These are phyloP conservation scores for Murraya koenigii DNA, from an alignment of 345 rosid species.

Conservation along the genomic window DNA sequence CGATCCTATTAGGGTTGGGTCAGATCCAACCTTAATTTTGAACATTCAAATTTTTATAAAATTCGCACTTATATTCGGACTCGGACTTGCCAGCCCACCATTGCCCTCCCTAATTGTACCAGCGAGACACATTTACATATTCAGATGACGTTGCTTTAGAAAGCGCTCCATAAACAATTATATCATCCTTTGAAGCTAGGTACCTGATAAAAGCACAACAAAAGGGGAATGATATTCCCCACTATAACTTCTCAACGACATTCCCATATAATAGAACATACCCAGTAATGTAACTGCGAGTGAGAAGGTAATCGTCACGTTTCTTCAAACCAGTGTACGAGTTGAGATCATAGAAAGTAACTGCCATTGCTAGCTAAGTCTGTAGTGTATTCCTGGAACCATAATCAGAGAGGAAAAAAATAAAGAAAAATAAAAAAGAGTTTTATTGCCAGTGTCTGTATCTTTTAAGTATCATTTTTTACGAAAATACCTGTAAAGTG, in stretches of 20 bases:
- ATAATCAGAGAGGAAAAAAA: neutral
- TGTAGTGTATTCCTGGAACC: neutral
- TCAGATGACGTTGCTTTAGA: conserved; percentile 56
- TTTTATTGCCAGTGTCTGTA: neutral
- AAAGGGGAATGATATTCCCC: neutral
- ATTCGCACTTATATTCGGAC: no score
- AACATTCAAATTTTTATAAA: no score
- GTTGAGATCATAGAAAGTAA: conserved; percentile 47
- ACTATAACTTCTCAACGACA: no score
- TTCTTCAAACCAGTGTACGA: conserved; percentile 73
- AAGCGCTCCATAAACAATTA: conserved; percentile 54
- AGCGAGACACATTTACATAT: conserved; percentile 63
- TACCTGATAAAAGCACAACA: conserved; percentile 35
- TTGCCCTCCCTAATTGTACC: no score
- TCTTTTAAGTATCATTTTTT: neutral
- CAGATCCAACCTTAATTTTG: no score
- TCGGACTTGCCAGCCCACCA: no score
- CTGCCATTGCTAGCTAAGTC: conserved; percentile 40
- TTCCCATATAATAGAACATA: conserved; percentile 11
- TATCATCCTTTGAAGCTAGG: conserved; percentile 94
- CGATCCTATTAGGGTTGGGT: no score
- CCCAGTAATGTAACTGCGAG: conserved; percentile 89
- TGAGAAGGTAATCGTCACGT: conserved; percentile 73
- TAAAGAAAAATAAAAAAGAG: no score
- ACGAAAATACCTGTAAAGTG: neutral